phyloP scores from a whole-genome alignment of 768 basidiomycete genomes.

The Lactarius hengduanensis region DNA sequence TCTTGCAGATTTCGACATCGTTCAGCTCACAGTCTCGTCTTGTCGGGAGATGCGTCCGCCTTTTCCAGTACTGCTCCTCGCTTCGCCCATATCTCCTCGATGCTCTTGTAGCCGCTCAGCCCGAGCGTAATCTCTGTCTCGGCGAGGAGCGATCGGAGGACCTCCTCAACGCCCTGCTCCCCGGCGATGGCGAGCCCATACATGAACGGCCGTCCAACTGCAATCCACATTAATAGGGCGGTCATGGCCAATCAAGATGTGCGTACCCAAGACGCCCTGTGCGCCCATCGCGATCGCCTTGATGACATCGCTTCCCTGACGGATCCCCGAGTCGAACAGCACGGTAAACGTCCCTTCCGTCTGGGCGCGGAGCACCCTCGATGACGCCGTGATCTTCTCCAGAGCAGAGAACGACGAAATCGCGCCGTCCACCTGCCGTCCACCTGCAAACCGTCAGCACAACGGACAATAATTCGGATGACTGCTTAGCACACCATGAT shows the following conservation, averaged over 20 bases:
- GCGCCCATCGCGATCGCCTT: slow-evolving; percentile 87
- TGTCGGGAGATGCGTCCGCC: slow-evolving; percentile 32
- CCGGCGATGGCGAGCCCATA: slow-evolving; percentile 72
- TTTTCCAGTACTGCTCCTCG: slow-evolving; percentile 50
- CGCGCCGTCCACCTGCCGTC: slow-evolving; percentile 76
- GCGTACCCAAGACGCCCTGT: slow-evolving; percentile 71
- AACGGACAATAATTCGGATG: background rate
- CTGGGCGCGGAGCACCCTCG: slow-evolving; percentile 57
- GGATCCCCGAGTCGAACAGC: slow-evolving; percentile 78
- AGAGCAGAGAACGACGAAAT: slow-evolving; percentile 72
- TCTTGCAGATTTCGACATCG: background rate
- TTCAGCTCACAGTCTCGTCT: slow-evolving; percentile 10
- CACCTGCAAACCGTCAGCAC: slow-evolving; percentile 43
- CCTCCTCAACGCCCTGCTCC: slow-evolving; percentile 72
- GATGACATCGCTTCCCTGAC: slow-evolving; percentile 79
- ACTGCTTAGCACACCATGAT: slow-evolving; percentile 54
- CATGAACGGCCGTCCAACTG: slow-evolving; percentile 74
- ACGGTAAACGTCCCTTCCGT: slow-evolving; percentile 59
- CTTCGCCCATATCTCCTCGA: slow-evolving; percentile 64
- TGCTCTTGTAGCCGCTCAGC: slow-evolving; percentile 53
- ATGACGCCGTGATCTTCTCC: slow-evolving; percentile 62
- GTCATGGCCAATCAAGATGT: background rate
- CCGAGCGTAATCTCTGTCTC: slow-evolving; percentile 68
- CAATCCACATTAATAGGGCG: background rate
- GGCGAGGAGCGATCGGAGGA: slow-evolving; percentile 63